Evolutionary conservation across 2,329 filamentous ascomycete genomes (phyloP), one percentile per base, ranked within the genome.

Genomic region (Microdochium trichocladiopsis): DNA sequence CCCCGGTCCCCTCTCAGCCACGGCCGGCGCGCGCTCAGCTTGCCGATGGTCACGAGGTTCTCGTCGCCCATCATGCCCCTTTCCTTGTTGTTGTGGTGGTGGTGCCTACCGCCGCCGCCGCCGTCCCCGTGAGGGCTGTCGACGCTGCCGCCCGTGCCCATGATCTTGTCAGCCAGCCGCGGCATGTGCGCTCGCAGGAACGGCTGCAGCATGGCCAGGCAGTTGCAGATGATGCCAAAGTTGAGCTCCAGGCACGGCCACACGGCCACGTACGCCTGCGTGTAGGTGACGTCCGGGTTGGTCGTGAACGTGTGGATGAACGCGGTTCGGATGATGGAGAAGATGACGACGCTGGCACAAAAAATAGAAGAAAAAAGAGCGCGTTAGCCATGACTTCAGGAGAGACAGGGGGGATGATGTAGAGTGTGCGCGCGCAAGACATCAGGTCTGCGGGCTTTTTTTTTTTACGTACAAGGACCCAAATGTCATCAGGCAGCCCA

Each of bases 381-480:
- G 16, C 21, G 6, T 14, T 23, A 22, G 8, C 16, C 16, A 18
- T 23, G 43, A 28, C 33, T 22, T 5, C 18, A 4, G 22, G 4
- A 10, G 14, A 36, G 28, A 24, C 16, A 50, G 9, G 11, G 28
- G 41, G 12, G 24, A 11, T 9, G 22, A 22, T n/a, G n/a, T n/a
- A n/a, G n/a, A n/a, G n/a, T n/a, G n/a, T n/a, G n/a, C n/a, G n/a
- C n/a, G n/a, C n/a, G n/a, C n/a, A n/a, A n/a, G n/a, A n/a, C n/a
- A n/a, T n/a, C n/a, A n/a, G n/a, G n/a, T n/a, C n/a, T n/a, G n/a
- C n/a, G n/a, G n/a, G n/a, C n/a, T n/a, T n/a, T n/a, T n/a, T n/a
- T n/a, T n/a, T n/a, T n/a, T n/a, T n/a, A 59, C 62, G 25, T 52
- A 66, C 69, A 71, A 70, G n/a, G 73, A 69, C 33, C 73, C 74